These are phyloP conservation scores for Auriculariales sp. DNA, from an alignment of 768 basidiomycete genomes.

Conservation along the genomic window DNA sequence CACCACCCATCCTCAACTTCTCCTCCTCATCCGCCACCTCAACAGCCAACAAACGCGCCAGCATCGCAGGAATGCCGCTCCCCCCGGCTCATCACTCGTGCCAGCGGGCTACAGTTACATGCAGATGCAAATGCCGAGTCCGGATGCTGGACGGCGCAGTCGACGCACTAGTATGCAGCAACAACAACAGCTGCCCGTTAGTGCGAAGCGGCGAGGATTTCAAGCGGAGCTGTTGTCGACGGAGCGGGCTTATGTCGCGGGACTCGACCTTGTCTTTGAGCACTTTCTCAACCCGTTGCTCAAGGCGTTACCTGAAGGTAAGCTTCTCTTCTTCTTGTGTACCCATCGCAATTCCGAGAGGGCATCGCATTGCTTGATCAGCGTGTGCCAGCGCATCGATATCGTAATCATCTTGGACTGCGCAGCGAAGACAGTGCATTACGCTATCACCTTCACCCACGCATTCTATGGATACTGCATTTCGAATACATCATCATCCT, in stretches of 20 bases:
- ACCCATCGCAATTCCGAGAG: too few relatives aligned
- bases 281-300: slow-evolving; percentile 76
- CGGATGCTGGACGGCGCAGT: slow-evolving; percentile 24
- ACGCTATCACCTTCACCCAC: too few relatives aligned
- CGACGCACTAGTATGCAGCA: slow-evolving; percentile 23
- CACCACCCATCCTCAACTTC: slow-evolving; percentile 28
- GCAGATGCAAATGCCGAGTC: slow-evolving; percentile 22
- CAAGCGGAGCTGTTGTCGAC: slow-evolving; percentile 74
- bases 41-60: slow-evolving; percentile 10
- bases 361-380: too few relatives aligned
- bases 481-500: too few relatives aligned
- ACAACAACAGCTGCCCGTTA: slow-evolving; percentile 31
- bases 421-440: too few relatives aligned
- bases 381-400: too few relatives aligned
- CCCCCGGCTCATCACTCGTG: slow-evolving; percentile 20
- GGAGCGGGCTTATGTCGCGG: slow-evolving; percentile 67
- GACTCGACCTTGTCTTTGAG: slow-evolving; percentile 76
- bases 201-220: slow-evolving; percentile 48
- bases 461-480: too few relatives aligned
- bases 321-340: too few relatives aligned
- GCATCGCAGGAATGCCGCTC: slow-evolving; percentile 6
- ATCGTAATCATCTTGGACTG: too few relatives aligned
- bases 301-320: slow-evolving; percentile 49
- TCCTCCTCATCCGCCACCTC: slow-evolving; percentile 16
- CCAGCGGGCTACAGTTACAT: slow-evolving; percentile 19